Conservation (phyloP, 73 alveolate genomes). For the Vitrella brassicaformis region DNA sequence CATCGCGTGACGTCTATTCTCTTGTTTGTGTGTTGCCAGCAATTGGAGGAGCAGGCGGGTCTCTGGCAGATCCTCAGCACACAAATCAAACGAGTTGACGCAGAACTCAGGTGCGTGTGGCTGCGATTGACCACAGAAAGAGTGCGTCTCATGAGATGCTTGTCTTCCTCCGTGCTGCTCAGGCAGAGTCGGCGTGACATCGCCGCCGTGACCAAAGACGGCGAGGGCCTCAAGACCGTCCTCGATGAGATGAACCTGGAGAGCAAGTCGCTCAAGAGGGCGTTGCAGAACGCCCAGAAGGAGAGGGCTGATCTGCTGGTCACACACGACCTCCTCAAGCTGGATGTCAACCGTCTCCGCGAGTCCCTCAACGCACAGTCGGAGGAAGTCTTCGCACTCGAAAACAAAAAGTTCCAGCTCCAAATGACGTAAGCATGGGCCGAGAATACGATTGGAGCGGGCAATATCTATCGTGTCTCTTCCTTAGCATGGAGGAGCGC, state of each 20-base stretch:
- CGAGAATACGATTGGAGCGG: too few species aligned
- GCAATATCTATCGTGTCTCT: too few species aligned
- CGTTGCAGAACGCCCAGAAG: conserved; percentile 61
- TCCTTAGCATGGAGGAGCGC: conserved; percentile 68
- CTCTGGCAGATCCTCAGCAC: conserved; percentile 13
- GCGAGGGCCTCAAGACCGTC: too few species aligned
- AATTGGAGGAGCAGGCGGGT: conserved; percentile 20
- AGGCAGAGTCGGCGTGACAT: too few species aligned
- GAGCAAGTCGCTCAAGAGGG: conserved; percentile 76
- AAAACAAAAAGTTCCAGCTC: conserved; percentile 77
- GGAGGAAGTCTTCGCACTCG: conserved; percentile 72
- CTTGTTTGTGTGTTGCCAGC: not conserved
- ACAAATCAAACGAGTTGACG: conserved; percentile 20
- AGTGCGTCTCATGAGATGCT: too few species aligned
- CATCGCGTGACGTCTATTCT: not conserved
- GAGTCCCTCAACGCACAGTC: conserved; percentile 73
- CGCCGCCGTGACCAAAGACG: too few species aligned
- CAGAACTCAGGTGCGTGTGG: not conserved
- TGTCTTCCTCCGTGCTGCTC: too few species aligned
- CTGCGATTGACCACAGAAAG: too few species aligned
- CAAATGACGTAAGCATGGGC: too few species aligned
- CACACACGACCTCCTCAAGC: conserved; percentile 82
- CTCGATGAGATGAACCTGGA: conserved; percentile 79
- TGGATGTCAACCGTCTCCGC: conserved; percentile 79
- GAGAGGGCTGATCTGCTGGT: conserved; percentile 76